Evolutionary conservation across 495 filamentous ascomycete species (phyloP).

Genomic region (Penicillium lividum): DNA sequence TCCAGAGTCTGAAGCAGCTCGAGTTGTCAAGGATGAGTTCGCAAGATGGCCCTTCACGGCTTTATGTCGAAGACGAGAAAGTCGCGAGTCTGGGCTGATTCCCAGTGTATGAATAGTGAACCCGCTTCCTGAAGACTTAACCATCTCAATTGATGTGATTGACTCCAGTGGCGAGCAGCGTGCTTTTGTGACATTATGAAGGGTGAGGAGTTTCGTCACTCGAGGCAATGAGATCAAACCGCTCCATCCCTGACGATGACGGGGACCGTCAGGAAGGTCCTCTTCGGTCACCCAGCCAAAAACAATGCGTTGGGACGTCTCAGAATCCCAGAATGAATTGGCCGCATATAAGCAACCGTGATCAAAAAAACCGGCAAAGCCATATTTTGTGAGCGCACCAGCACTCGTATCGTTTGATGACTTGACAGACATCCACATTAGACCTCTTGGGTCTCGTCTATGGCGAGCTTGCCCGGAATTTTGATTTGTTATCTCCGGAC

Average conservation of each 20-base stretch:
- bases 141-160: slow-evolving; percentile 38
- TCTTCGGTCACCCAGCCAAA: slow-evolving; percentile 44
- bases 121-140: slow-evolving; percentile 17
- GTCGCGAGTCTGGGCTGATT: slow-evolving; percentile 31
- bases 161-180: slow-evolving; percentile 27
- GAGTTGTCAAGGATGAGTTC: slow-evolving; percentile 1
- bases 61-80: slow-evolving; percentile 26
- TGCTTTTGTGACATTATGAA: slow-evolving; percentile 30
- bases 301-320: slow-evolving; percentile 30
- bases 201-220: slow-evolving; percentile 26
- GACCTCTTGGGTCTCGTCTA: slow-evolving; percentile 29
- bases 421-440: slow-evolving; percentile 40
- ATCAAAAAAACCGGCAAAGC: slow-evolving; percentile 38
- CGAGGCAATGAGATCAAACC: slow-evolving; percentile 41
- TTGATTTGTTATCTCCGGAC: slow-evolving; percentile 2
- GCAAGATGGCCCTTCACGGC: slow-evolving; percentile 14
- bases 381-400: slow-evolving; percentile 24
- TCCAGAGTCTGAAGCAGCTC: background rate
- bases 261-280: slow-evolving; percentile 35
- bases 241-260: slow-evolving; percentile 43
- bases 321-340: slow-evolving; percentile 41
- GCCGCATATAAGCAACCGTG: slow-evolving; percentile 41
- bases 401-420: slow-evolving; percentile 3
- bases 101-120: slow-evolving; percentile 39
- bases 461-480: slow-evolving; percentile 15